A percentile compares a stretch with the other conserved stretches of the same genome.
phyloP scores from a whole-genome alignment of 148 eudicot genomes.

The Vaccinium darrowii region DNA sequence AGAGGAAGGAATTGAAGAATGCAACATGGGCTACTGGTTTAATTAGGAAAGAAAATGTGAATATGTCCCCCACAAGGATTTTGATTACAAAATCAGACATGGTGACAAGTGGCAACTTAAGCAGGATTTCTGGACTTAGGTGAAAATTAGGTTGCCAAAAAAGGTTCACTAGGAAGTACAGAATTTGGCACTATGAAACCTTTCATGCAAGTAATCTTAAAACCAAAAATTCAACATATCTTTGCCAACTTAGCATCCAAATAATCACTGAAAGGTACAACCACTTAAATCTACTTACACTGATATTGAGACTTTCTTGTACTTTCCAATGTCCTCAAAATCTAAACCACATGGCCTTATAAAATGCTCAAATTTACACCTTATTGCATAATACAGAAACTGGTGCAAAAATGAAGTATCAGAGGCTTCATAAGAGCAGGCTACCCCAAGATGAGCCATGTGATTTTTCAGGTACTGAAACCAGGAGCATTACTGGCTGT shows the following conservation, averaged over 20 bases:
- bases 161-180: neutral
- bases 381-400: neutral
- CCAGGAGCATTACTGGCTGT: neutral
- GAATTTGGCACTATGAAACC: neutral
- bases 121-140: neutral
- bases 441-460: constrained; percentile 11
- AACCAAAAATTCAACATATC: neutral
- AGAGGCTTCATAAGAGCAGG: constrained; percentile 14
- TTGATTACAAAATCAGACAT: neutral
- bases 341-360: neutral
- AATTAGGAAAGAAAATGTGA: neutral
- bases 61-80: neutral
- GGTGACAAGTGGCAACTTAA: neutral
- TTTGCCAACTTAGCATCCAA: neutral
- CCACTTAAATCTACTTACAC: neutral
- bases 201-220: neutral
- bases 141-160: neutral
- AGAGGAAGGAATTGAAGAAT: neutral
- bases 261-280: constrained; percentile 15
- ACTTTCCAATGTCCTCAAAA: neutral
- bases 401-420: constrained; percentile 9
- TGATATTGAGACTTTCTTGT: neutral
- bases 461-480: neutral
- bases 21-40: neutral
- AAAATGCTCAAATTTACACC: neutral